Evolutionary conservation across 2,329 filamentous ascomycete species (phyloP).

Genomic region (Ambrosiella cleistominuta): DNA sequence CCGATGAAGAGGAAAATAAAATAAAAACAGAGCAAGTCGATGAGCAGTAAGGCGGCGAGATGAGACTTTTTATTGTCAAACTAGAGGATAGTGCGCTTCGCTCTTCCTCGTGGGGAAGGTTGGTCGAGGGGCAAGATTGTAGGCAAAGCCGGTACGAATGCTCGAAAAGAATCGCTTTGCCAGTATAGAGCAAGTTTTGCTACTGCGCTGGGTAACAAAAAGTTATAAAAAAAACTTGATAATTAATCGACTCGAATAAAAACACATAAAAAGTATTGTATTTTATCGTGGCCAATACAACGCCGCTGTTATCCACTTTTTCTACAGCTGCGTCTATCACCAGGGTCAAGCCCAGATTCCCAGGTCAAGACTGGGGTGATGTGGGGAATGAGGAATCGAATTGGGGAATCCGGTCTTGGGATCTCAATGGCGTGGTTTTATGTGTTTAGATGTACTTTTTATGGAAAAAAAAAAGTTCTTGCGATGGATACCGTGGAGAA

Average conservation of each 20-base stretch:
- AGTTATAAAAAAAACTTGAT: background rate
- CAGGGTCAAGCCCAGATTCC: background rate
- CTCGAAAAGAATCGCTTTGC: too few relatives aligned
- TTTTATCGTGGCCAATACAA: background rate
- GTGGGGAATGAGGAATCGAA: background rate
- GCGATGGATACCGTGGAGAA: too few relatives aligned
- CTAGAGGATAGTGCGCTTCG: background rate
- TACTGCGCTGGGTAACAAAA: background rate
- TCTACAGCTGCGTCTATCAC: background rate
- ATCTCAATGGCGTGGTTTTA: background rate
- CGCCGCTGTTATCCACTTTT: background rate
- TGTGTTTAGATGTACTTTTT: background rate
- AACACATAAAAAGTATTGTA: background rate
- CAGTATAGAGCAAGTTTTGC: too few relatives aligned
- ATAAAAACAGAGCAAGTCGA: background rate
- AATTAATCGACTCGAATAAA: background rate
- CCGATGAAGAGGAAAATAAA: slow-evolving; percentile 9
- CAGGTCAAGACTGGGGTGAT: background rate
- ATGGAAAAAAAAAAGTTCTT: too few relatives aligned
- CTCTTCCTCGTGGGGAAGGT: too few relatives aligned
- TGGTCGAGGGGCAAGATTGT: too few relatives aligned
- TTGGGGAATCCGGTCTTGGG: background rate
- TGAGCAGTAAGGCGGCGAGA: slow-evolving; percentile 3
- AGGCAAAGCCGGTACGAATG: too few relatives aligned
- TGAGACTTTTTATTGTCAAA: slow-evolving; percentile 10